These are phyloP conservation scores for Nitzschia sp. DNA, from an alignment of 108 stramenopile genomes.

Conservation along the genomic window DNA sequence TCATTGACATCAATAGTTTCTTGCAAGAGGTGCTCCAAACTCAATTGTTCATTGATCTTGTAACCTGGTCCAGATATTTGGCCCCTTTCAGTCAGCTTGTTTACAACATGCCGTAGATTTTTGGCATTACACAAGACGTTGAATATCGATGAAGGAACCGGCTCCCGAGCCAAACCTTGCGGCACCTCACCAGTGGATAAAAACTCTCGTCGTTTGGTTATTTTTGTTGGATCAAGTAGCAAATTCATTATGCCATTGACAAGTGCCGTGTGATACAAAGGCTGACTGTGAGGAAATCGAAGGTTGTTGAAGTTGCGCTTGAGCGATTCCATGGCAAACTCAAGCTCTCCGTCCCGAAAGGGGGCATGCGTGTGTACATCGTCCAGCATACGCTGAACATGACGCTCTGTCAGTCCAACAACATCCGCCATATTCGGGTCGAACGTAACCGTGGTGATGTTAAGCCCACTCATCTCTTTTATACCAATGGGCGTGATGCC, in stretches of 20 bases:
- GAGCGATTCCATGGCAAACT: neutral
- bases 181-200: neutral
- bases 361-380: neutral
- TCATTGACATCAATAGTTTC: neutral
- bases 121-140: slow-evolving; percentile 12
- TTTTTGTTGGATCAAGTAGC: too few relatives aligned
- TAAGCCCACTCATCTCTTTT: slow-evolving; percentile 1
- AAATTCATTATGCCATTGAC: too few relatives aligned
- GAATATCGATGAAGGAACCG: neutral
- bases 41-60: neutral
- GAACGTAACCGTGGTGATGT: neutral
- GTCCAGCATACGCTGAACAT: slow-evolving; percentile 3
- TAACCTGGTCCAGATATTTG: neutral
- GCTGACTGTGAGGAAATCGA: neutral
- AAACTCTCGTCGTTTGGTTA: too few relatives aligned
- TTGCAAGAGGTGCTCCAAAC: slow-evolving; percentile 9
- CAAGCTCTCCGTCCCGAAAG: neutral
- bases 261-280: too few relatives aligned
- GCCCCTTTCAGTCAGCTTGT: neutral
- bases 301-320: neutral
- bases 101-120: slow-evolving; percentile 3
- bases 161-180: neutral
- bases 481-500: slow-evolving; percentile 4
- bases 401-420: neutral
- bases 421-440: slow-evolving; percentile 4